A percentile compares a stretch with the other conserved stretches of the same genome.
phyloP scores from a whole-genome alignment of 2,329 filamentous ascomycete genomes.

The Sarocladium brachiariae region DNA sequence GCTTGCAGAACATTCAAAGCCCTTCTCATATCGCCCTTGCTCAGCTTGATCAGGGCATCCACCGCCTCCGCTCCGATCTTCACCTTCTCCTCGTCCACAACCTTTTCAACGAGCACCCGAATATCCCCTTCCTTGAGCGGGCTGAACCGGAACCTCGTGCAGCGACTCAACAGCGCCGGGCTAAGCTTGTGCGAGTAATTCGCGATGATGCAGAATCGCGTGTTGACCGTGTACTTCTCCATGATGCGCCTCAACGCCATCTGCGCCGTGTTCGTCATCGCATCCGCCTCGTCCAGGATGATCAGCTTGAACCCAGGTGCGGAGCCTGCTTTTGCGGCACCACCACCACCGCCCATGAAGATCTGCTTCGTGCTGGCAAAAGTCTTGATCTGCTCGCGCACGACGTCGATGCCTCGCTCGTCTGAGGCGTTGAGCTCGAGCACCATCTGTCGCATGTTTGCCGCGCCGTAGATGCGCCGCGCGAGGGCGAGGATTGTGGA shows the following conservation, averaged over 20 bases:
- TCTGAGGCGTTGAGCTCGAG: constrained; percentile 96
- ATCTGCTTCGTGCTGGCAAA: constrained; percentile 98
- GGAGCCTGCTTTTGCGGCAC: constrained; percentile 35
- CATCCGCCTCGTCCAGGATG: constrained; percentile 96
- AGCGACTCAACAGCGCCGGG: constrained; percentile 83
- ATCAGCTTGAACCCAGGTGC: constrained; percentile 88
- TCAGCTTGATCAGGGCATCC: constrained; percentile 76
- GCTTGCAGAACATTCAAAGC: constrained; percentile 94
- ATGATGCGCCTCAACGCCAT: constrained; percentile 96
- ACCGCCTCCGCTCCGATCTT: constrained; percentile 75
- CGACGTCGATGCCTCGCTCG: constrained; percentile 95
- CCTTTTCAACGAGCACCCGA: constrained; percentile 74
- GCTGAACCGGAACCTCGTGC: constrained; percentile 91
- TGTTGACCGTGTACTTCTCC: constrained; percentile 99
- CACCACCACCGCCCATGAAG: constrained; percentile 61
- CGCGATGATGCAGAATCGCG: constrained; percentile 94
- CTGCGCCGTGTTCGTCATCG: constrained; percentile 97
- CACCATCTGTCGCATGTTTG: constrained; percentile 97
- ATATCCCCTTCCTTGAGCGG: constrained; percentile 88
- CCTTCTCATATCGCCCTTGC: constrained; percentile 92
- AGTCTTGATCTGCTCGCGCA: constrained; percentile 98
- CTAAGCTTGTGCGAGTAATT: constrained; percentile 99
- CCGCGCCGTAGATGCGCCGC: constrained; percentile 81
- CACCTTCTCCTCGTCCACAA: constrained; percentile 80
- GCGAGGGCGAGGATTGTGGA: constrained; percentile 93